A percentile compares a stretch with the other conserved stretches of the same genome.
Conservation (phyloP, 352 stramenopile genomes). For the Phytophthora agathidicida region DNA sequence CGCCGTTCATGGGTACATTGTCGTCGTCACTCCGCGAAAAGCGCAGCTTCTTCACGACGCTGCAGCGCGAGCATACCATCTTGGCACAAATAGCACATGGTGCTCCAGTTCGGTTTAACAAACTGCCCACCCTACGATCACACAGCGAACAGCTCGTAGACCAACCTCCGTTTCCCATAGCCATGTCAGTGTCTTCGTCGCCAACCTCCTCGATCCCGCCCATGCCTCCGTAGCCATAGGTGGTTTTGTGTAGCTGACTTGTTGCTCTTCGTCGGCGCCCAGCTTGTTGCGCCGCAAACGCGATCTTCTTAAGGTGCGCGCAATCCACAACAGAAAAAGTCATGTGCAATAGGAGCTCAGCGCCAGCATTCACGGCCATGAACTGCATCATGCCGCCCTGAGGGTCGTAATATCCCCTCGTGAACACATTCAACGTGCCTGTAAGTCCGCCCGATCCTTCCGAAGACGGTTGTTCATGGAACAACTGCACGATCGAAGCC, state of each 20-base stretch:
- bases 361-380: conserved; percentile 44
- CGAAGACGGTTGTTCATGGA: conserved; percentile 37
- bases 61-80: conserved; percentile 53
- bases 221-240: conserved; percentile 29
- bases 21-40: conserved; percentile 38
- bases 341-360: conserved; percentile 49
- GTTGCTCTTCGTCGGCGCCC: conserved; percentile 31
- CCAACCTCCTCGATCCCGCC: conserved; percentile 39
- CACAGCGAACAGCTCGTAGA: conserved; percentile 45
- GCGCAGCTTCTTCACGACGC: conserved; percentile 55
- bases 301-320: conserved; percentile 68
- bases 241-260: conserved; percentile 24
- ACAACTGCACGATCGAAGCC: conserved; percentile 52
- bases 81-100: conserved; percentile 41
- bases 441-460: conserved; percentile 12
- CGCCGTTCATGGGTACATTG: not conserved
- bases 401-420: conserved; percentile 62
- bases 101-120: conserved; percentile 40
- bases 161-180: conserved; percentile 11
- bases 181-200: conserved; percentile 23
- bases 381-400: conserved; percentile 58
- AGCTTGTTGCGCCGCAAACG: conserved; percentile 50
- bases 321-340: conserved; percentile 48
- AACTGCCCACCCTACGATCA: conserved; percentile 31
- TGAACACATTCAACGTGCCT: conserved; percentile 54